Percentiles rank a stretch among this genome's conserved stretches.
These are phyloP conservation scores for Phytophthora lateralis DNA, from an alignment of 352 stramenopile genomes.

Conservation along the genomic window DNA sequence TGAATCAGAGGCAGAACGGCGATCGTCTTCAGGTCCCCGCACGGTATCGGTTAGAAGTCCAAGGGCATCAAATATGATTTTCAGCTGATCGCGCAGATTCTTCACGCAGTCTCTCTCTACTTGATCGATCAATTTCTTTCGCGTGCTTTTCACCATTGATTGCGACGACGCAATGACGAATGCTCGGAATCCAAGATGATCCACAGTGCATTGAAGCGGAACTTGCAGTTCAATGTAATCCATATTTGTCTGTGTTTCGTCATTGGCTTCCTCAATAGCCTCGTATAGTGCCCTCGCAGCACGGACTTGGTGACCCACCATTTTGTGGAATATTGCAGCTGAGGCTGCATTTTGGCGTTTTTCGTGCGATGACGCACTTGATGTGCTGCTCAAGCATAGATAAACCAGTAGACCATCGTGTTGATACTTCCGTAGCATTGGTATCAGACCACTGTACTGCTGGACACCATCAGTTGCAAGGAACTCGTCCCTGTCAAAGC, in stretches of 20 bases:
- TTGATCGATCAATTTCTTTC: slow-evolving; percentile 5
- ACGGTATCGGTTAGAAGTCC: slow-evolving; percentile 46
- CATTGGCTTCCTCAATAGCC: slow-evolving; percentile 25
- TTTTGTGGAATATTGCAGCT: slow-evolving; percentile 31
- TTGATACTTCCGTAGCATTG: slow-evolving; percentile 33
- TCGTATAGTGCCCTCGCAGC: slow-evolving; percentile 42
- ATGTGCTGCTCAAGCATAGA: slow-evolving; percentile 16
- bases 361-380: slow-evolving; percentile 7
- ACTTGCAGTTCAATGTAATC: slow-evolving; percentile 28
- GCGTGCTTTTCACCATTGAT: slow-evolving; percentile 15
- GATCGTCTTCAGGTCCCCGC: not conserved
- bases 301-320: slow-evolving; percentile 60
- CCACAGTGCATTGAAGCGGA: slow-evolving; percentile 62
- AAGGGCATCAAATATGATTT: slow-evolving; percentile 31
- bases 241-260: slow-evolving; percentile 6
- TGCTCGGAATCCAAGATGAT: slow-evolving; percentile 62
- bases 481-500: slow-evolving; percentile 40
- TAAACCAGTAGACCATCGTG: slow-evolving; percentile 46
- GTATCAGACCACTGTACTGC: slow-evolving; percentile 4
- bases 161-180: slow-evolving; percentile 49
- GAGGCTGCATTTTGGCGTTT: slow-evolving; percentile 13
- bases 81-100: slow-evolving; percentile 23
- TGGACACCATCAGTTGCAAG: slow-evolving; percentile 41
- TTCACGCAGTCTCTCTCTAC: slow-evolving; percentile 7
- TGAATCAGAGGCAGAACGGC: not conserved